Evolutionary conservation across 2,329 filamentous ascomycete species (phyloP).

Genomic region (Nothopassalora personata): DNA sequence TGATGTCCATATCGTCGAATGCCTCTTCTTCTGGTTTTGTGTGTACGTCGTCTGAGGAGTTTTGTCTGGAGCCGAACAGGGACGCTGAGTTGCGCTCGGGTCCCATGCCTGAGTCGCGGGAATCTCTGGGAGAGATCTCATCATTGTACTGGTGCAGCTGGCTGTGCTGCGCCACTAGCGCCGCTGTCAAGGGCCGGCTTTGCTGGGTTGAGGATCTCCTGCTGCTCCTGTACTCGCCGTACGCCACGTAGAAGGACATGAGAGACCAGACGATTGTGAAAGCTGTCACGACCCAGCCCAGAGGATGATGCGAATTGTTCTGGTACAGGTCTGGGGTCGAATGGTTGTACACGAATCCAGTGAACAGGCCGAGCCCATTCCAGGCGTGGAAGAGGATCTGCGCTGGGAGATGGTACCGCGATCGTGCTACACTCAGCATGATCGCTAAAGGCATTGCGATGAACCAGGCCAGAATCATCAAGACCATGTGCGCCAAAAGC

Average conservation of each 20-base stretch:
- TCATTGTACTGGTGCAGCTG: slow-evolving; percentile 21
- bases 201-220: slow-evolving; percentile 9
- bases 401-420: slow-evolving; percentile 62
- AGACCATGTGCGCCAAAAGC: slow-evolving; percentile 63
- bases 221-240: slow-evolving; percentile 31
- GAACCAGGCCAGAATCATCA: slow-evolving; percentile 69
- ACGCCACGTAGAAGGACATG: slow-evolving; percentile 60
- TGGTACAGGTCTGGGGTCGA: slow-evolving; percentile 81
- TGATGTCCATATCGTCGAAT: slow-evolving; percentile 29
- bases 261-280: slow-evolving; percentile 64
- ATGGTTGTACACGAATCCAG: slow-evolving; percentile 68
- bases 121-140: slow-evolving; percentile 30
- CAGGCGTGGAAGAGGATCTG: slow-evolving; percentile 54
- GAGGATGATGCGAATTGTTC: slow-evolving; percentile 80
- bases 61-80: slow-evolving; percentile 28
- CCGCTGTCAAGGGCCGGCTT: slow-evolving; percentile 4
- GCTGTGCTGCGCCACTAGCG: slow-evolving; percentile 30
- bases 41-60: slow-evolving; percentile 28
- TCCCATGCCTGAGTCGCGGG: slow-evolving; percentile 37
- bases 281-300: slow-evolving; percentile 79
- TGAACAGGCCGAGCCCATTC: slow-evolving; percentile 54
- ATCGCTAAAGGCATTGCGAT: slow-evolving; percentile 70
- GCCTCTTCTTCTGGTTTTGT: slow-evolving; percentile 20
- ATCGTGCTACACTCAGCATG: slow-evolving; percentile 78
- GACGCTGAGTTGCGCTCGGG: slow-evolving; percentile 25